phyloP scores from a whole-genome alignment of 192 early-diverging fungal species.

The Pilobolus umbonatus region DNA sequence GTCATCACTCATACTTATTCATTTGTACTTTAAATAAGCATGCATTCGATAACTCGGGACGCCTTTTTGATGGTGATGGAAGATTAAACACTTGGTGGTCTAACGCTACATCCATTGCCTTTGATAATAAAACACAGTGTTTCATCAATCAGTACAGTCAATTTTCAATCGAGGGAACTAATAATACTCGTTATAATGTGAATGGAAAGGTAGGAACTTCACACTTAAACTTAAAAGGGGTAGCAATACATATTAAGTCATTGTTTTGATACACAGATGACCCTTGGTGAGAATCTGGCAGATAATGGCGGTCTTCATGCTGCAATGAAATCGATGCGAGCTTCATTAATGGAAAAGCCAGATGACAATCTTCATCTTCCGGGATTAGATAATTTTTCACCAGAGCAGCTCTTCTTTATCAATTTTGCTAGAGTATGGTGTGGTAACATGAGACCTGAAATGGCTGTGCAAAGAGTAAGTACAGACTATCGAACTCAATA shows the following conservation, averaged over 20 bases:
- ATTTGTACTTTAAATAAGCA: constrained; percentile 44
- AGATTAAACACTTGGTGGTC: constrained; percentile 43
- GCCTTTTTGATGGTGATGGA: constrained; percentile 52
- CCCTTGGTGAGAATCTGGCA: constrained; percentile 64
- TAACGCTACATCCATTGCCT: constrained; percentile 27
- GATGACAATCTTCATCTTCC: constrained; percentile 32
- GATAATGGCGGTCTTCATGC: constrained; percentile 62
- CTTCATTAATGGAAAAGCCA: constrained; percentile 9
- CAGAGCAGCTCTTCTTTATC: constrained; percentile 60
- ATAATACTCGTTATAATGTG: constrained; percentile 36
- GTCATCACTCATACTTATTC: neutral
- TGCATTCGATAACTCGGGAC: constrained; percentile 65
- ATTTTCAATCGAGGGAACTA: constrained; percentile 39
- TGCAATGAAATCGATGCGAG: constrained; percentile 36
- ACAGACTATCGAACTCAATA: neutral
- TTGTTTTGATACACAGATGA: constrained; percentile 18
- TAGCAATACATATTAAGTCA: no score
- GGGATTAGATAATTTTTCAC: constrained; percentile 42
- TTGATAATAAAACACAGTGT: constrained; percentile 50
- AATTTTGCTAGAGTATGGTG: constrained; percentile 69
- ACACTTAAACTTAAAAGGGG: neutral
- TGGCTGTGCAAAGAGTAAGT: constrained; percentile 10
- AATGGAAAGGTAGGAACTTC: constrained; percentile 44
- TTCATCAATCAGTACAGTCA: constrained; percentile 62
- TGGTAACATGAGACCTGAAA: constrained; percentile 37